phyloP scores from a whole-genome alignment of 108 stramenopile species.

The Fistulifera pelliculosa region DNA sequence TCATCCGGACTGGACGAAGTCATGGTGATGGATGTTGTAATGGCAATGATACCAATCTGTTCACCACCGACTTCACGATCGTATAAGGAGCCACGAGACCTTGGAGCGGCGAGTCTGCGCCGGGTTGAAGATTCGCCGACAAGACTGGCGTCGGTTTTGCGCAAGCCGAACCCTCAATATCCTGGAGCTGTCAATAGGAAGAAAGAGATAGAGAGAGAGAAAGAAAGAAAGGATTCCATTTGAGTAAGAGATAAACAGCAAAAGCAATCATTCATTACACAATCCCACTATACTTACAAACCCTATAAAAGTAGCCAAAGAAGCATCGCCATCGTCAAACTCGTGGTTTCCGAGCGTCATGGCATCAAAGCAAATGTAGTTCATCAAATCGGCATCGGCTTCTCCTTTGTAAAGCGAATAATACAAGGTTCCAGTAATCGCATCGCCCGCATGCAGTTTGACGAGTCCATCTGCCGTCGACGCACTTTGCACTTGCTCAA shows the following conservation, averaged over 20 bases:
- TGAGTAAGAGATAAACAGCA: too few relatives aligned
- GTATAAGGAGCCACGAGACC: too few relatives aligned
- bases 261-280: too few relatives aligned
- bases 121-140: constrained; percentile 2
- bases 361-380: constrained; percentile 32
- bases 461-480: not conserved
- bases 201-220: too few relatives aligned
- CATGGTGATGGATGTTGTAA: constrained; percentile 20
- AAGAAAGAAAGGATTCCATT: too few relatives aligned
- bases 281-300: constrained; percentile 7
- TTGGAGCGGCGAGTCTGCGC: not conserved
- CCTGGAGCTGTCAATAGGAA: not conserved
- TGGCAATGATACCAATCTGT: constrained; percentile 31
- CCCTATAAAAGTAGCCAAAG: constrained; percentile 25
- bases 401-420: constrained; percentile 31
- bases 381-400: constrained; percentile 40
- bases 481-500: constrained; percentile 9
- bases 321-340: constrained; percentile 43
- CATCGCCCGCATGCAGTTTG: constrained; percentile 42
- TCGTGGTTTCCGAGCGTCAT: constrained; percentile 48
- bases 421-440: constrained; percentile 35
- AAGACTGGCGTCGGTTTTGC: too few relatives aligned
- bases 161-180: too few relatives aligned
- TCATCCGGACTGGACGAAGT: constrained; percentile 27
- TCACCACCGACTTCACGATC: constrained; percentile 9